Evolutionary conservation across 805 yeast species (phyloP), one percentile per base, ranked within the genome.

Genomic region (Candida arabinofermentans): DNA sequence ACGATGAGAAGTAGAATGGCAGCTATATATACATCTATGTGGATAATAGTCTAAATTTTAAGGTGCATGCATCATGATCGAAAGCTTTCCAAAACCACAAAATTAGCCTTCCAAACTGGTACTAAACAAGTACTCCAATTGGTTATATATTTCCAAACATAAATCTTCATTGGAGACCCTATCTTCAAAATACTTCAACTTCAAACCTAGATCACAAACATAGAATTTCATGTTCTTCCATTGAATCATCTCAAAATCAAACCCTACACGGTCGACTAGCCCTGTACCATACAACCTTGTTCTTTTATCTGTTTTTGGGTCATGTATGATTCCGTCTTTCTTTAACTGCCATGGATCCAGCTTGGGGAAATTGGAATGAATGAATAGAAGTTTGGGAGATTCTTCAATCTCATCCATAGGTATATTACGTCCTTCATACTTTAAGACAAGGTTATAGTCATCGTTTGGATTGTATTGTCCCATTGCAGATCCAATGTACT

Each of bases 401-500:
- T 39, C 30, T 26, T 55, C 62, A 3, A 39, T 33, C 26, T 21
- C 35, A 14, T 33, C 24, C 24, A 14, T 33, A 55, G 3, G 42
- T 40, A 2, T 45, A 51, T 3, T 37, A 36, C 2, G 18, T 2
- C 53, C 46, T 26, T 49, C 41, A 34, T 64, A 66, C 21, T 52
- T 54, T 24, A 47, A 36, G 44, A 54, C 55, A 13, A 65, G 43
- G 37, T 57, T 53, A 40, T 66, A 77, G 59, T 86, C 95, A 34
- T 72, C 73, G n/a, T 70, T 59, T 3, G 90, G 87, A 55, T 83
- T 79, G 46, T 69, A 77, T 59, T 86, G 95, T 5, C 83, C 81
- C 88, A 86, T 86, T 3, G 85, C 86, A 8, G 81, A 75, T 14
- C 90, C 91, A n/a, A 70, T 61, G 55, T 73, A 83, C 8, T 66